A percentile compares a stretch with the other conserved stretches of the same genome.
Conservation (phyloP, 2,329 filamentous ascomycete genomes). For the Ascochyta fabae region DNA sequence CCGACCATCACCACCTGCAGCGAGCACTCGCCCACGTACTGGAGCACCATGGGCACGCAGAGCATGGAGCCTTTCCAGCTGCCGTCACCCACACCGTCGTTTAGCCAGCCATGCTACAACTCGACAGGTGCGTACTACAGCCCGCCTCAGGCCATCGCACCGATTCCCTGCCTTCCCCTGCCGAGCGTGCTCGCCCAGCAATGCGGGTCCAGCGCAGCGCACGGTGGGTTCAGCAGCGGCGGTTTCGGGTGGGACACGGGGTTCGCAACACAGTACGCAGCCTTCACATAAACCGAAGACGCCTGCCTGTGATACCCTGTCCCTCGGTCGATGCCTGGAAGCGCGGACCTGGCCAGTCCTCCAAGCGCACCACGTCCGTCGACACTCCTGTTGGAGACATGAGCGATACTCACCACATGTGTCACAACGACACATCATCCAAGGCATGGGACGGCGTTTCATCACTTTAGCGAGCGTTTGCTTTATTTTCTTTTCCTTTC, state of each 20-base stretch:
- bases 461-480: constrained; percentile 53
- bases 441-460: constrained; percentile 63
- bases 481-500: constrained; percentile 40
- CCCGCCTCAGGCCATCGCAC: constrained; percentile 74
- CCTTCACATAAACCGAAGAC: constrained; percentile 73
- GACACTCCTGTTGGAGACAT: constrained; percentile 51
- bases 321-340: constrained; percentile 42
- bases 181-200: constrained; percentile 85
- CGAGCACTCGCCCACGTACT: constrained; percentile 76
- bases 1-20: constrained; percentile 70
- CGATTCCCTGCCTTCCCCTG: constrained; percentile 78
- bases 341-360: constrained; percentile 54
- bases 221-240: constrained; percentile 71
- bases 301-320: constrained; percentile 31
- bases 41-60: constrained; percentile 69
- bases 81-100: constrained; percentile 79
- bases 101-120: constrained; percentile 71
- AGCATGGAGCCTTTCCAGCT: constrained; percentile 73
- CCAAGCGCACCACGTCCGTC: constrained; percentile 49
- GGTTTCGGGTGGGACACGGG: constrained; percentile 88
- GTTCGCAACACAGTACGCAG: constrained; percentile 73
- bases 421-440: constrained; percentile 51
- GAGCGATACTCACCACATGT: constrained; percentile 44
- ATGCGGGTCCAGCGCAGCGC: constrained; percentile 72
- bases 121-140: constrained; percentile 68